phyloP scores from a whole-genome alignment of 1,139 yeast genomes.

The Candida tetrigidarum region DNA sequence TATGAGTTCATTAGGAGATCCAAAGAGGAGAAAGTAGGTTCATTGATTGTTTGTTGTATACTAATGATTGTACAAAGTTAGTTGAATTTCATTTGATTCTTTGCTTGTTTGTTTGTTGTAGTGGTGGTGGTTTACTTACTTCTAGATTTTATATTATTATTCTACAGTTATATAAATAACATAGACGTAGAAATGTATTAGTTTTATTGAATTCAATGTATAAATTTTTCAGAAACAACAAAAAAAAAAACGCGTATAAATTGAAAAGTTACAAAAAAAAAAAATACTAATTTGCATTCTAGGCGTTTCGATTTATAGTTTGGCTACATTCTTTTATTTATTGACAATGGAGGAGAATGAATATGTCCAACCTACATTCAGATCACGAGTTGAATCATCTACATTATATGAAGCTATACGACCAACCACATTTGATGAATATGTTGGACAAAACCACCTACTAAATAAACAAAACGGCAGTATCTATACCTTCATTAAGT shows the following conservation, averaged over 20 bases:
- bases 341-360: slow-evolving; percentile 1
- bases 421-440: slow-evolving; percentile 31
- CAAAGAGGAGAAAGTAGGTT: slow-evolving; percentile 18
- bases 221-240: too few species aligned
- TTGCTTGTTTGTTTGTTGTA: neutral
- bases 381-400: neutral
- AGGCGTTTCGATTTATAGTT: too few species aligned
- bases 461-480: slow-evolving; percentile 31
- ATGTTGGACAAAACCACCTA: slow-evolving; percentile 46
- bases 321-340: too few species aligned
- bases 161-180: neutral
- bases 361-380: neutral
- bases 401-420: slow-evolving; percentile 17
- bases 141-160: slow-evolving; percentile 1
- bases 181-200: slow-evolving; percentile 4
- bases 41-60: neutral
- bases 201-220: neutral
- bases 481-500: slow-evolving; percentile 34
- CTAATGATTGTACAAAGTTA: too few species aligned
- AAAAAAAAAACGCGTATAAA: neutral
- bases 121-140: neutral
- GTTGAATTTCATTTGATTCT: neutral
- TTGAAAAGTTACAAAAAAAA: neutral
- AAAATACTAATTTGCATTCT: too few species aligned
- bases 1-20: slow-evolving; percentile 16